Conservation (phyloP, 1,284 basidiomycete species). For the Fomitopsis palustris region DNA sequence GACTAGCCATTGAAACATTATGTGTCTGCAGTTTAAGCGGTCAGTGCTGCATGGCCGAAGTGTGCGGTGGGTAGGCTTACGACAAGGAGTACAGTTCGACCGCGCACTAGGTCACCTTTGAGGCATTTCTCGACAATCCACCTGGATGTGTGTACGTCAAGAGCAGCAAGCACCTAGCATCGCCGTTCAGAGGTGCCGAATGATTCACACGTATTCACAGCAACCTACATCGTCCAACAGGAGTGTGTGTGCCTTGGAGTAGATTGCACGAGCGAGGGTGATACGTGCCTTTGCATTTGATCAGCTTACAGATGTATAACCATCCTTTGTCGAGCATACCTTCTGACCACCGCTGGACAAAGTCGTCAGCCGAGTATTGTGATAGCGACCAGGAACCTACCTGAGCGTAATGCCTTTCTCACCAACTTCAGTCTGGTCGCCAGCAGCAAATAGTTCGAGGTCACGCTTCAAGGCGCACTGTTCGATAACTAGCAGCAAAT, state of each 20-base stretch:
- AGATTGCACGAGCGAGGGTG: conserved; percentile 71
- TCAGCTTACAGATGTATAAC: background rate
- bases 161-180: conserved; percentile 37
- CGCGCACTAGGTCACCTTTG: conserved; percentile 58
- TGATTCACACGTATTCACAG: too few relatives aligned
- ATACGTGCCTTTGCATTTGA: conserved; percentile 45
- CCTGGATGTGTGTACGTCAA: conserved; percentile 65
- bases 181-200: background rate
- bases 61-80: too few relatives aligned
- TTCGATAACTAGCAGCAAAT: conserved; percentile 40
- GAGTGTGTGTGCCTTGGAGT: conserved; percentile 57
- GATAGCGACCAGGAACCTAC: background rate
- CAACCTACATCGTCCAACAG: conserved; percentile 26
- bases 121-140: conserved; percentile 77
- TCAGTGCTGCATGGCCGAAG: too few relatives aligned
- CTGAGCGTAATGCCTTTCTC: conserved; percentile 59
- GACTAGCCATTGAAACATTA: conserved; percentile 49
- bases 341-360: conserved; percentile 62
- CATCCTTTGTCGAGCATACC: conserved; percentile 31
- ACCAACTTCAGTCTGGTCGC: conserved; percentile 67
- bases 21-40: conserved; percentile 12
- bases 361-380: background rate
- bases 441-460: conserved; percentile 60
- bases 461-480: conserved; percentile 63
- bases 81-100: conserved; percentile 68